Evolutionary conservation across 768 basidiomycete species (phyloP).

Genomic region (Podaxis sp.): DNA sequence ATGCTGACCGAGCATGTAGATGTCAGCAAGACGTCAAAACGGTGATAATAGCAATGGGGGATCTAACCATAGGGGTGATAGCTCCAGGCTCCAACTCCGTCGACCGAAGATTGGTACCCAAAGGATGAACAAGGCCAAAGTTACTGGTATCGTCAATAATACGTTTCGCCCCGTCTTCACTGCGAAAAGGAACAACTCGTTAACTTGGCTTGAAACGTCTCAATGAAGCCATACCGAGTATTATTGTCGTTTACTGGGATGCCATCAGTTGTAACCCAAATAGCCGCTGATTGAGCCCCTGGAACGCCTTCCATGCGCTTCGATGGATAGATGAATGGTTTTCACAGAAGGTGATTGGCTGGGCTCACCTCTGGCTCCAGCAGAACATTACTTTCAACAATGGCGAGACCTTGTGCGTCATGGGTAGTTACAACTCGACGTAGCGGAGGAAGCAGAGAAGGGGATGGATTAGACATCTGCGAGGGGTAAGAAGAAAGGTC

Average conservation of each 20-base stretch:
- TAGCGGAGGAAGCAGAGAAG: constrained; percentile 33
- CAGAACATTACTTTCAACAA: constrained; percentile 36
- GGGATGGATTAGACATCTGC: constrained; percentile 27
- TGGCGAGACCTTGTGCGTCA: constrained; percentile 38
- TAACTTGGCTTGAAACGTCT: not conserved
- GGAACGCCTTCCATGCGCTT: constrained; percentile 35
- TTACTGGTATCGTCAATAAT: constrained; percentile 36
- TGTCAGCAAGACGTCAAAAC: not conserved
- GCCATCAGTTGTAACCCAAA: constrained; percentile 52
- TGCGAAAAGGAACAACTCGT: constrained; percentile 21
- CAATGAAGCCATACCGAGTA: constrained; percentile 27
- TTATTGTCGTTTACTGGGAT: constrained; percentile 59
- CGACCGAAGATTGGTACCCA: constrained; percentile 47
- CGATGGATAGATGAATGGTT: not conserved
- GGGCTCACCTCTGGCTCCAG: constrained; percentile 30
- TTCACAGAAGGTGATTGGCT: not conserved
- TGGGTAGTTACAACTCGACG: constrained; percentile 56
- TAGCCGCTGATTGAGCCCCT: constrained; percentile 34
- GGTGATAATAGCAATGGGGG: not conserved
- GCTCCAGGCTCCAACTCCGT: constrained; percentile 58
- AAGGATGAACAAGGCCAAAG: constrained; percentile 42
- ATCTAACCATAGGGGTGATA: constrained; percentile 46
- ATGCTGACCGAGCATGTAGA: constrained; percentile 26
- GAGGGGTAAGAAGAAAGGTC: constrained; percentile 14
- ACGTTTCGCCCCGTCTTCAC: constrained; percentile 52